Percentiles rank a stretch among this genome's conserved stretches.
Evolutionary conservation across 1,284 basidiomycete genomes (phyloP).

Genomic region (Tilletia setariae): DNA sequence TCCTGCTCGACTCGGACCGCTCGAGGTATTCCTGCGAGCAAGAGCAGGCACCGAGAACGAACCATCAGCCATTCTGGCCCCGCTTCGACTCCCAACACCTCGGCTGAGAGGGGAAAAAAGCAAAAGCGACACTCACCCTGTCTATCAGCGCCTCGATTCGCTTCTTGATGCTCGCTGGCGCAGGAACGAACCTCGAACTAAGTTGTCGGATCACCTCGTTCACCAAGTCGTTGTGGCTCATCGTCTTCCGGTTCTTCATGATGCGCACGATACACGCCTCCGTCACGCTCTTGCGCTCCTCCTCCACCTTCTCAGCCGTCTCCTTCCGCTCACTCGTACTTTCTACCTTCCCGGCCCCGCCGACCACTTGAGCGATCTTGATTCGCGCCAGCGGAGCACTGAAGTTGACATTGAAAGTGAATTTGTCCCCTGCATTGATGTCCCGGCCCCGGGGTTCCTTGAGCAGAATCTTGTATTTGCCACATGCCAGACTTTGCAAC

Average conservation of each 20-base stretch:
- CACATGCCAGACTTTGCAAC: slow-evolving; percentile 91
- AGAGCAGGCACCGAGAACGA: neutral
- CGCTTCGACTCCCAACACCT: neutral
- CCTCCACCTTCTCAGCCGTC: slow-evolving; percentile 84
- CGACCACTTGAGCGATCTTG: slow-evolving; percentile 85
- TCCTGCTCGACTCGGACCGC: slow-evolving; percentile 29
- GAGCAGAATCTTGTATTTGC: slow-evolving; percentile 88
- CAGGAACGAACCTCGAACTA: slow-evolving; percentile 77
- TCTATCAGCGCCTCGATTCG: slow-evolving; percentile 92
- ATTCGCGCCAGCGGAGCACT: slow-evolving; percentile 77
- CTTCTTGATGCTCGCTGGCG: slow-evolving; percentile 83
- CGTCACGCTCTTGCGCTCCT: slow-evolving; percentile 71
- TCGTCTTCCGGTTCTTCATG: slow-evolving; percentile 92
- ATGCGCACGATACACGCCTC: slow-evolving; percentile 79
- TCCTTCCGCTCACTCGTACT: slow-evolving; percentile 81
- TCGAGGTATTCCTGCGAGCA: slow-evolving; percentile 42
- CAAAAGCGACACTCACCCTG: slow-evolving; percentile 34
- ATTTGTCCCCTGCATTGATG: slow-evolving; percentile 70
- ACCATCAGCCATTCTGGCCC: neutral
- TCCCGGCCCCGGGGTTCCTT: slow-evolving; percentile 88
- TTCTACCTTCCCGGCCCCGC: slow-evolving; percentile 68
- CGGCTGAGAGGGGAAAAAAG: no score
- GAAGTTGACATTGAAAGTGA: slow-evolving; percentile 85
- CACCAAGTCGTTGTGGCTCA: slow-evolving; percentile 83
- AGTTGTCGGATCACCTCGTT: slow-evolving; percentile 87